Percentiles rank a stretch among this genome's conserved stretches.
These are phyloP conservation scores for Eutrema japonicum DNA, from an alignment of 345 rosid genomes.

Conservation along the genomic window DNA sequence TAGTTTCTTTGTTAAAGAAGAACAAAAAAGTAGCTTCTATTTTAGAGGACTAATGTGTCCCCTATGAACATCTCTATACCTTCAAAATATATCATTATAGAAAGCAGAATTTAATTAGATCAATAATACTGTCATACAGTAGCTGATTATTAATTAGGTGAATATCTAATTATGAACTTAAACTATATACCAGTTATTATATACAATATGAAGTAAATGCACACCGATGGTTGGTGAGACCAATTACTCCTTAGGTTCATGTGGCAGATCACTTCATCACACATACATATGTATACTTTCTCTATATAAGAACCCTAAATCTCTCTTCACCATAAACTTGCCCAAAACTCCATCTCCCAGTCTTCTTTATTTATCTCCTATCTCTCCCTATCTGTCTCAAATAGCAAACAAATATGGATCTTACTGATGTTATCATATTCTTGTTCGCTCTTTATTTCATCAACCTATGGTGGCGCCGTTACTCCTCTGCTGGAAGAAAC, in stretches of 20 bases:
- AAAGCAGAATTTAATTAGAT: constrained; percentile 4
- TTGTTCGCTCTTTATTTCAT: constrained; percentile 50
- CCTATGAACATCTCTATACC: constrained; percentile 10
- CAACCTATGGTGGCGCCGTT: constrained; percentile 61
- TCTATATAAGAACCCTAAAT: constrained; percentile 37
- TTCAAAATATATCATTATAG: background rate
- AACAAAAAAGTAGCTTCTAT: no score
- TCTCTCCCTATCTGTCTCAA: constrained; percentile 18
- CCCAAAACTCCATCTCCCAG: constrained; percentile 24
- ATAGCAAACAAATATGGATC: constrained; percentile 51
- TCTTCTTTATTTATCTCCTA: constrained; percentile 14
- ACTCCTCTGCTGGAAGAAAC: constrained; percentile 24
- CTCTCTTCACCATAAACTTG: constrained; percentile 18
- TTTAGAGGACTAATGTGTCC: constrained; percentile 24
- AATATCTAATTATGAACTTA: background rate
- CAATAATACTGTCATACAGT: background rate
- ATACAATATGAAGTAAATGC: constrained; percentile 37
- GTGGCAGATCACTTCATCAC: constrained; percentile 27
- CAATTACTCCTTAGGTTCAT: constrained; percentile 29
- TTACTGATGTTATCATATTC: constrained; percentile 57
- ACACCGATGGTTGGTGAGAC: constrained; percentile 40
- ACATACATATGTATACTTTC: constrained; percentile 23
- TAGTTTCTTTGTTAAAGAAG: no score
- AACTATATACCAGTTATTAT: constrained; percentile 17
- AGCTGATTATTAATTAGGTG: background rate